These are phyloP conservation scores for Talaromyces rugulosus DNA, from an alignment of 2,329 filamentous ascomycete genomes.

Conservation along the genomic window DNA sequence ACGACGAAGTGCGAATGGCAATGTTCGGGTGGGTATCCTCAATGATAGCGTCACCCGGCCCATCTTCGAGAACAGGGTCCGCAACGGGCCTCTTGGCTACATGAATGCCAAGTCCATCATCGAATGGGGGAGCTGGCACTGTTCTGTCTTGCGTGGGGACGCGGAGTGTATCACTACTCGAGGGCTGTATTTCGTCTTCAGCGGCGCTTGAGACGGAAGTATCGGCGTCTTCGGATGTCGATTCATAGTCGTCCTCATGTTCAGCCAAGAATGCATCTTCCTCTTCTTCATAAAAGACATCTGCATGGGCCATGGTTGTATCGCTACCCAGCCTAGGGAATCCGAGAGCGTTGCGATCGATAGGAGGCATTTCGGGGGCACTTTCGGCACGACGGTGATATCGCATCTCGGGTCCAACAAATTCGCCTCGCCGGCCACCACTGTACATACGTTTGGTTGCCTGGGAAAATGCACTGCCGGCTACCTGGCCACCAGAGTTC, in stretches of 20 bases:
- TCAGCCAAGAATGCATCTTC: conserved; percentile 45
- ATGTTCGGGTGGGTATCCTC: background rate
- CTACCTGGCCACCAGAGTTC: conserved; percentile 23
- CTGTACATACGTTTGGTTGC: conserved; percentile 46
- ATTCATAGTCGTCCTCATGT: conserved; percentile 12
- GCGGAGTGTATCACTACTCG: conserved; percentile 14
- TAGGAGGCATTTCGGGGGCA: conserved; percentile 46
- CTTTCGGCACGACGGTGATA: conserved; percentile 49
- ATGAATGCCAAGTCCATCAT: conserved; percentile 28
- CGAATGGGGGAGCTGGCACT: conserved; percentile 1
- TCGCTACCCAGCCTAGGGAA: conserved; percentile 35
- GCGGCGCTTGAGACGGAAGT: conserved; percentile 3
- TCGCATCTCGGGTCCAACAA: conserved; percentile 45
- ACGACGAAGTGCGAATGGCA: background rate
- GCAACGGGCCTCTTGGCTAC: conserved; percentile 10
- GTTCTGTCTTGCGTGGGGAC: conserved; percentile 1
- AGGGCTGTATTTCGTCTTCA: conserved; percentile 8
- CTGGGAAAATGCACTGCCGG: conserved; percentile 34
- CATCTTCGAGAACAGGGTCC: conserved; percentile 5
- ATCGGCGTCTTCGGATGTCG: background rate
- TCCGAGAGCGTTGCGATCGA: conserved; percentile 40
- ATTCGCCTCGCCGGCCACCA: conserved; percentile 43
- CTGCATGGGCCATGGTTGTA: conserved; percentile 36
- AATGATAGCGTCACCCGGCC: conserved; percentile 10
- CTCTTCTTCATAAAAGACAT: conserved; percentile 50